These are phyloP conservation scores for Yarrowia sp. DNA, from an alignment of 805 yeast species.

Conservation along the genomic window DNA sequence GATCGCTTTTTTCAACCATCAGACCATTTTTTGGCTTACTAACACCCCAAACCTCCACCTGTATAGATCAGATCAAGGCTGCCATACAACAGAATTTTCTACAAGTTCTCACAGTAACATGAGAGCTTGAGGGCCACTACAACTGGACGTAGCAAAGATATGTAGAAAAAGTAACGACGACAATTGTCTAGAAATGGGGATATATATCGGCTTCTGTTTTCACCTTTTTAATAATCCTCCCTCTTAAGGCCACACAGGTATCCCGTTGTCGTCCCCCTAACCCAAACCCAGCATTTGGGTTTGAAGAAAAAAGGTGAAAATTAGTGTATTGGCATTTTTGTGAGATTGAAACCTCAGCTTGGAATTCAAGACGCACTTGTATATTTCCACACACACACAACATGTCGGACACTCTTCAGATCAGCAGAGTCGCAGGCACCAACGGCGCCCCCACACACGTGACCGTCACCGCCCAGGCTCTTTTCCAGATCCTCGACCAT, in stretches of 20 bases:
- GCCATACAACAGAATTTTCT: too few relatives aligned
- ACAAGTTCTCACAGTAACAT: too few relatives aligned
- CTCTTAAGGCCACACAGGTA: neutral
- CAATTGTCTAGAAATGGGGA: too few relatives aligned
- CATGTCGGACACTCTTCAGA: constrained; percentile 38
- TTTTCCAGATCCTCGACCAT: constrained; percentile 78
- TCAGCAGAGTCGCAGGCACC: constrained; percentile 37
- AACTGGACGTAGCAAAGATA: too few relatives aligned
- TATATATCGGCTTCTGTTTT: too few relatives aligned
- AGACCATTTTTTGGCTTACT: too few relatives aligned
- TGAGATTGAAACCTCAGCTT: constrained; percentile 12
- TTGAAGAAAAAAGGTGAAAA: constrained; percentile 37
- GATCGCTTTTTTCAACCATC: too few relatives aligned
- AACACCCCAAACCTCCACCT: too few relatives aligned
- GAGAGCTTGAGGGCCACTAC: too few relatives aligned
- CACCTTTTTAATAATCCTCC: too few relatives aligned
- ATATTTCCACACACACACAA: constrained; percentile 11
- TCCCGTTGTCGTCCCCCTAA: neutral
- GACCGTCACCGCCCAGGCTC: constrained; percentile 70
- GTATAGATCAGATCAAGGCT: too few relatives aligned
- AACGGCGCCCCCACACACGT: constrained; percentile 56
- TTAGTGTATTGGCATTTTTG: constrained; percentile 8
- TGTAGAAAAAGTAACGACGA: too few relatives aligned
- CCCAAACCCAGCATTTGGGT: constrained; percentile 32
- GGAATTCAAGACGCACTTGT: neutral